A percentile compares a stretch with the other conserved stretches of the same genome.
phyloP scores from a whole-genome alignment of 768 basidiomycete genomes.

The Mycena metata region DNA sequence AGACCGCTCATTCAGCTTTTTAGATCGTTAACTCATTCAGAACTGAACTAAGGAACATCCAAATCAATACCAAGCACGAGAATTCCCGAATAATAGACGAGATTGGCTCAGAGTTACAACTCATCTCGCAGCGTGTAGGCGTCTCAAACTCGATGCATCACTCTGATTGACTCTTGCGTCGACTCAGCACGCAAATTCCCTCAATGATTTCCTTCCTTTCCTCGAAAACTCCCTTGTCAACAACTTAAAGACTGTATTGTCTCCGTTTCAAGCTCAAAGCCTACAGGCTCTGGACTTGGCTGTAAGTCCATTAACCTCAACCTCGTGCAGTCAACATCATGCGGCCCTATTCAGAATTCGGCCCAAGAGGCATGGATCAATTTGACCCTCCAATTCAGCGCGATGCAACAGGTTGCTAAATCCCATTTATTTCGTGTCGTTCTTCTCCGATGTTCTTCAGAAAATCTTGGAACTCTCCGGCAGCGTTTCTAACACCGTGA shows the following conservation, averaged over 20 bases:
- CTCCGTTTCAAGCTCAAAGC: conserved; percentile 31
- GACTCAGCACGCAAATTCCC: conserved; percentile 35
- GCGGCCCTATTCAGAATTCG: conserved; percentile 42
- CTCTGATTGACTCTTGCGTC: background rate
- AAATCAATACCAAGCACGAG: conserved; percentile 7
- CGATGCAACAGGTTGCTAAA: conserved; percentile 48
- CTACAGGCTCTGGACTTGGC: conserved; percentile 22
- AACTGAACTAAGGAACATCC: conserved; percentile 11
- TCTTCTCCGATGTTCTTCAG: conserved; percentile 21
- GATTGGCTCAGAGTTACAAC: conserved; percentile 28
- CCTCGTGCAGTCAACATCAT: background rate
- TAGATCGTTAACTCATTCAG: conserved; percentile 23
- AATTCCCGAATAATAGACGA: conserved; percentile 23
- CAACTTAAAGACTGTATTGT: conserved; percentile 21
- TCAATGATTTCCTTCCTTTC: conserved; percentile 26
- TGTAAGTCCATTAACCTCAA: conserved; percentile 11
- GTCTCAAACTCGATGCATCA: background rate
- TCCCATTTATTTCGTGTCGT: background rate
- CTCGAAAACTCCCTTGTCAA: conserved; percentile 21
- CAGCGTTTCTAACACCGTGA: conserved; percentile 41
- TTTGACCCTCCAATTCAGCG: conserved; percentile 42
- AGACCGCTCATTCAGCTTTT: background rate
- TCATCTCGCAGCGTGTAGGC: conserved; percentile 33
- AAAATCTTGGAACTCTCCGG: conserved; percentile 41
- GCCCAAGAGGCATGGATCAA: conserved; percentile 46